Conservation (phyloP, 441 rosid genomes). For the Codiaeum variegatum region DNA sequence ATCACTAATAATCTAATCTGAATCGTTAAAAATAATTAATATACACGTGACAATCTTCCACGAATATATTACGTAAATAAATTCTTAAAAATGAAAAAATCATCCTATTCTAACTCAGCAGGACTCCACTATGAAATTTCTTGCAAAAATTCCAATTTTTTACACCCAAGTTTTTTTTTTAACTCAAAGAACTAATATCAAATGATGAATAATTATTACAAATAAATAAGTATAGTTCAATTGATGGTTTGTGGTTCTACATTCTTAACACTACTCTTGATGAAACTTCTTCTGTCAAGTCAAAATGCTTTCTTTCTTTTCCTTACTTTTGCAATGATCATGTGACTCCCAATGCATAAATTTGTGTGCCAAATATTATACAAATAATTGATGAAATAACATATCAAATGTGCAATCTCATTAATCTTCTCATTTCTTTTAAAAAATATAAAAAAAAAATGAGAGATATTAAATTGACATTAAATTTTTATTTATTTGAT, state of each 20-base stretch:
- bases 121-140: not conserved
- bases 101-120: not conserved
- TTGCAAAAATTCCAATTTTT: not conserved
- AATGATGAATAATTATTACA: not conserved
- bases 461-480: too few species aligned
- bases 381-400: not conserved
- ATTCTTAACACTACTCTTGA: too few species aligned
- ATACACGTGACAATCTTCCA: too few species aligned
- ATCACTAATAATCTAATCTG: too few species aligned
- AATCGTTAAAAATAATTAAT: too few species aligned
- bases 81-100: too few species aligned
- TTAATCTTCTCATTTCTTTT: too few species aligned
- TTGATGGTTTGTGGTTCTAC: not conserved
- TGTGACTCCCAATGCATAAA: not conserved
- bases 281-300: slow-evolving; percentile 30
- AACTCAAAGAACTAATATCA: too few species aligned
- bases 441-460: too few species aligned
- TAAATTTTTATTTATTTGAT: too few species aligned
- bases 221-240: not conserved
- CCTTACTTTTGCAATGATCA: not conserved
- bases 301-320: slow-evolving; percentile 6
- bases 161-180: not conserved
- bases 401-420: too few species aligned
- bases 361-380: not conserved
- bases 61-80: too few species aligned